Evolutionary conservation across 2,329 filamentous ascomycete genomes (phyloP), one percentile per base, ranked within the genome.

Genomic region (Xylariales sp.): DNA sequence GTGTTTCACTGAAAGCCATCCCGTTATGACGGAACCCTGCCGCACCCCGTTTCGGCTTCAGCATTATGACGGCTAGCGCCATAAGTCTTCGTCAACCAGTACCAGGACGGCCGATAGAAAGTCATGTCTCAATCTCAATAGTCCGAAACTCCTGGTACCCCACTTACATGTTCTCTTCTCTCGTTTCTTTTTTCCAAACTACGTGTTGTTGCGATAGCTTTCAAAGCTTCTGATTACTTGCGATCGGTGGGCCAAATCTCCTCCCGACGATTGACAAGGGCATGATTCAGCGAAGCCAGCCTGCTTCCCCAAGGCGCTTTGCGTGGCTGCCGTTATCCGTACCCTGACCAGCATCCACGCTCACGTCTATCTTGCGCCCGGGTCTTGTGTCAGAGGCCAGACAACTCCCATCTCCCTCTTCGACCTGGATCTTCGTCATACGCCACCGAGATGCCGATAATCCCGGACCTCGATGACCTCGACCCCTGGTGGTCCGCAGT

Each of bases 401-500:
- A 18, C 18, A 10, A 33, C 5, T 18, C 5, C 7, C 1, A 36
- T 21, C n/a, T 36, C 12, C 33, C 21, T 16, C 19, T n/a, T 21
- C 20, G 4, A 12, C 5, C 16, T 19, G 29, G 35, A 38, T 42
- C 44, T 33, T 49, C n/a, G n/a, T n/a, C n/a, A 36, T 32, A 46
- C 32, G 45, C 38, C 44, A n/a, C 35, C 21, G 18, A 33, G 14
- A 43, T 42, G 44, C 38, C 37, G 45, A 41, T 40, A 38, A 33
- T 43, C 29, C 44, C 44, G 40, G 29, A 45, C 31, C 25, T 33
- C 29, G 38, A 40, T 10, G 43, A 31, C 32, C 38, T 44, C 49
- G 48, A 41, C 35, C 46, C 48, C 38, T 40, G 38, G 32, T 50
- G 41, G 52, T 38, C 38, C 31, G 28, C 36, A 24, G 24, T 44